These are phyloP conservation scores for Russula sp. DNA, from an alignment of 768 basidiomycete genomes.

Conservation along the genomic window DNA sequence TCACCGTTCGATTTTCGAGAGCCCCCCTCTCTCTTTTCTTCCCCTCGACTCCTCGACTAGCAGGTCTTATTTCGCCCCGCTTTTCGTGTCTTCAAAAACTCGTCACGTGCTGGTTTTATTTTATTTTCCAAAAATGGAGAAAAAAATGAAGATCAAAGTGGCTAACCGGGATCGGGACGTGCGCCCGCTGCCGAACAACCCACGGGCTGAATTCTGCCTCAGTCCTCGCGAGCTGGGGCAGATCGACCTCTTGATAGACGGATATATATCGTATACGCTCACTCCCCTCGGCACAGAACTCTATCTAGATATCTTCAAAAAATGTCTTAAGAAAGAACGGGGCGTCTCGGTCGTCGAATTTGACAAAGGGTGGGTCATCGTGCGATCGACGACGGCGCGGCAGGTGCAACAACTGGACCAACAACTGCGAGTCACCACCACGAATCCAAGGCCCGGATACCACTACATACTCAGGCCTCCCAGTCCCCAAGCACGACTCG, in stretches of 20 bases:
- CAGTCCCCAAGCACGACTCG: too few relatives aligned
- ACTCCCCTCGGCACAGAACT: background rate
- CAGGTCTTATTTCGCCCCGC: too few relatives aligned
- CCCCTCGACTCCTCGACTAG: too few relatives aligned
- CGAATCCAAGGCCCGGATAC: background rate
- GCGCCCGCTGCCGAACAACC: too few relatives aligned
- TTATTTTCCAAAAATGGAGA: background rate
- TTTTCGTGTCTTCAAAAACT: background rate
- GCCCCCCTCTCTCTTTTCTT: background rate
- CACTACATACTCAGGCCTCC: background rate
- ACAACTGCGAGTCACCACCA: too few relatives aligned
- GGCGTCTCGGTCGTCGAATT: background rate
- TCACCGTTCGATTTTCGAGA: background rate
- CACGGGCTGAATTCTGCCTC: too few relatives aligned
- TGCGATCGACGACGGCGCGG: background rate
- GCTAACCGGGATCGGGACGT: too few relatives aligned
- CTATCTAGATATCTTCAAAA: background rate
- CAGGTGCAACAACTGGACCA: too few relatives aligned
- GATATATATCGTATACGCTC: conserved; percentile 3
- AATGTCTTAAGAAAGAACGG: background rate
- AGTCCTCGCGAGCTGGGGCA: background rate
- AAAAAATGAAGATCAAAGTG: background rate
- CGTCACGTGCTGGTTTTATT: too few relatives aligned
- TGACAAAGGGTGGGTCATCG: background rate
- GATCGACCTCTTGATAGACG: conserved; percentile 7